phyloP scores from a whole-genome alignment of 345 rosid species.

The Euphorbia tirucalli region DNA sequence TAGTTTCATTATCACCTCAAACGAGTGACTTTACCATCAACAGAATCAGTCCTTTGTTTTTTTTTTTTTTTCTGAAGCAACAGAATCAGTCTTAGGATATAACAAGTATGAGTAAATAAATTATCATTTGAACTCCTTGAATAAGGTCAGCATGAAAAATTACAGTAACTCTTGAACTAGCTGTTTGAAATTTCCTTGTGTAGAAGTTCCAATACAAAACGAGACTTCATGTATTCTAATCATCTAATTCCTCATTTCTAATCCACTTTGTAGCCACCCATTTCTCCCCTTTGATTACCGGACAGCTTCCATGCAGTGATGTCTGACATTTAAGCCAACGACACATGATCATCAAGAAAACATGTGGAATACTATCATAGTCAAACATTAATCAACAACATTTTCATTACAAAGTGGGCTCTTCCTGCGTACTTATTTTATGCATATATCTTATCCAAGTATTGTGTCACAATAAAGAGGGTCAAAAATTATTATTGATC shows the following conservation, averaged over 20 bases:
- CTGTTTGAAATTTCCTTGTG: background rate
- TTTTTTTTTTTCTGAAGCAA: too few relatives aligned
- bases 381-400: too few relatives aligned
- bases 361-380: too few relatives aligned
- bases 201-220: background rate
- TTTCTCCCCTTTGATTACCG: constrained; percentile 33
- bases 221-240: background rate
- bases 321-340: constrained; percentile 16
- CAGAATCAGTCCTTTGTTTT: too few relatives aligned
- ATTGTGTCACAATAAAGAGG: too few relatives aligned
- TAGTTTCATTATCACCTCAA: too few relatives aligned
- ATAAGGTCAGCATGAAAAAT: background rate
- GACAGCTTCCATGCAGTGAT: constrained; percentile 36
- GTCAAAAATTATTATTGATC: too few relatives aligned
- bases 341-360: background rate
- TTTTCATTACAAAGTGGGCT: background rate
- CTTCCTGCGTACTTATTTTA: background rate
- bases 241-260: constrained; percentile 20
- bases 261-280: constrained; percentile 43
- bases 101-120: background rate
- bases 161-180: background rate
- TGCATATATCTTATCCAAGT: background rate
- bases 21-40: too few relatives aligned
- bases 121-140: background rate
- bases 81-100: background rate